Evolutionary conservation across 495 filamentous ascomycete species (phyloP).

Genomic region (Aspergillus heteromorphus): DNA sequence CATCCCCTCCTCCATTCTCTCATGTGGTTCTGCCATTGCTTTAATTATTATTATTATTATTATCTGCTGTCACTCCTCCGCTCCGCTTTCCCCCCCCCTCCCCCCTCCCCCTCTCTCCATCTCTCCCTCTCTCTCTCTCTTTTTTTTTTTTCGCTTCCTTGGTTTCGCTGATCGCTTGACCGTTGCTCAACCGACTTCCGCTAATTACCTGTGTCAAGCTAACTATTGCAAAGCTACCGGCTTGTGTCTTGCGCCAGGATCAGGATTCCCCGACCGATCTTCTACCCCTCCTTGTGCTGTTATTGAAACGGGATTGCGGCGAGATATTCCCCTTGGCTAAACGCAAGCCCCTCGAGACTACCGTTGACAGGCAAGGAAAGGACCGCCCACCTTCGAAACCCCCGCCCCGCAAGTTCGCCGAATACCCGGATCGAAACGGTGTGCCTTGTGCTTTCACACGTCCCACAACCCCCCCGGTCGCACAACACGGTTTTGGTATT

Average conservation of each 20-base stretch:
- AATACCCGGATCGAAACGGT: not conserved
- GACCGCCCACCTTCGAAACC: not conserved
- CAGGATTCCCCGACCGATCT: not conserved
- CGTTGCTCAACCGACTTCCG: not conserved
- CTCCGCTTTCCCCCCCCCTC: not conserved
- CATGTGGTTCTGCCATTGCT: not conserved
- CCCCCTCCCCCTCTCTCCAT: not conserved
- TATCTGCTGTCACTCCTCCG: not conserved
- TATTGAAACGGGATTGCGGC: not conserved
- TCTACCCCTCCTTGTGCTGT: not conserved
- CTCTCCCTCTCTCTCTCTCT: not conserved
- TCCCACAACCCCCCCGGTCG: not conserved
- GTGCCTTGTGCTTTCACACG: not conserved
- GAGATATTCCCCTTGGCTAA: not conserved
- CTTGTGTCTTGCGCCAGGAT: not conserved
- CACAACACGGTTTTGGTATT: not conserved
- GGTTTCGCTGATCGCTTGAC: conserved; percentile 3
- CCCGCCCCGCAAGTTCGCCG: not conserved
- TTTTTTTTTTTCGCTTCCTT: not conserved
- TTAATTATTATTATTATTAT: not conserved
- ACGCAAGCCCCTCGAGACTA: not conserved
- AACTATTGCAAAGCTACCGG: conserved; percentile 6
- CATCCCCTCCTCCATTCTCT: not conserved
- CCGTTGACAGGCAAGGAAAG: not conserved
- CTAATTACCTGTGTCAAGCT: not conserved